Evolutionary conservation across 345 rosid species (phyloP).

Genomic region (Kandelia obovata): DNA sequence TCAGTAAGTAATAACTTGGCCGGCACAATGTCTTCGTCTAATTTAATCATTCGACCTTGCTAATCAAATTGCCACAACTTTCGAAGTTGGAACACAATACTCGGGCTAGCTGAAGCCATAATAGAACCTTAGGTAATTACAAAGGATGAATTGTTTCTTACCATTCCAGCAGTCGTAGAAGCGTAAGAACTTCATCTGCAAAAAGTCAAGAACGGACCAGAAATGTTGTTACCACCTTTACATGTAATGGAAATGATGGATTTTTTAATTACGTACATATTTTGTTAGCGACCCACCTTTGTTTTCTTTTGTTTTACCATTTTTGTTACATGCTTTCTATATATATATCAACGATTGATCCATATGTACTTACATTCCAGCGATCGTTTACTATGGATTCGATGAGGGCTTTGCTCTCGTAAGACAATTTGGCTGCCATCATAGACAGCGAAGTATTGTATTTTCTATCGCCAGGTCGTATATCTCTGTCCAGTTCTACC

Average conservation of each 20-base stretch:
- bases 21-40: too few relatives aligned
- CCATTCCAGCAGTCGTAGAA: conserved; percentile 45
- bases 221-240: too few relatives aligned
- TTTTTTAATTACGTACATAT: too few relatives aligned
- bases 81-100: too few relatives aligned
- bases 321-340: neutral
- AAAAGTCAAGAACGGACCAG: neutral
- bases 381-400: conserved; percentile 1
- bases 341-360: neutral
- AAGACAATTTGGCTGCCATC: conserved; percentile 14
- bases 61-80: too few relatives aligned
- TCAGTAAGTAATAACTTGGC: too few relatives aligned
- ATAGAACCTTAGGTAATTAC: too few relatives aligned
- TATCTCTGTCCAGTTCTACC: conserved; percentile 2
- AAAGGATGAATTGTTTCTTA: conserved; percentile 22
- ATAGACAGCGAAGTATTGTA: conserved; percentile 4
- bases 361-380: conserved; percentile 14
- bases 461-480: neutral
- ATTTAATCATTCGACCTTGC: too few relatives aligned
- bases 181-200: conserved; percentile 47
- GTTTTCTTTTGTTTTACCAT: too few relatives aligned
- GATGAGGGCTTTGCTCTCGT: conserved; percentile 10
- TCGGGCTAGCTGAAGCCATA: too few relatives aligned
- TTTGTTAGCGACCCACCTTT: too few relatives aligned
- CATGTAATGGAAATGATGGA: too few relatives aligned